These are phyloP conservation scores for Pythium rhizo-oryzae DNA, from an alignment of 352 stramenopile genomes.

Conservation along the genomic window DNA sequence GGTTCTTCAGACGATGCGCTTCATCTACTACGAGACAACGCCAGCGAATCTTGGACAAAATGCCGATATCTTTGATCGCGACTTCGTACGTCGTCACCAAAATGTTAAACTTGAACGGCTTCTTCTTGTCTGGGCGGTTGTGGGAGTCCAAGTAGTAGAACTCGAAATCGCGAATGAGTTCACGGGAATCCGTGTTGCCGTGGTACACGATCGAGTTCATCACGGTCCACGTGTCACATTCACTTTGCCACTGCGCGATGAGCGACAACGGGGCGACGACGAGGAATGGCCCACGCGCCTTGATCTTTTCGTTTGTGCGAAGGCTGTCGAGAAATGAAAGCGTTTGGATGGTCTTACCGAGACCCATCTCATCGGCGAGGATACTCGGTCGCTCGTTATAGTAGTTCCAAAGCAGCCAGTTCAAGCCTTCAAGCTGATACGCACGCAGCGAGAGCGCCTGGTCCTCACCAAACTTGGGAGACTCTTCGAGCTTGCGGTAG, in stretches of 20 bases:
- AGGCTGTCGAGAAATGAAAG: conserved; percentile 95
- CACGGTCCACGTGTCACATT: conserved; percentile 98
- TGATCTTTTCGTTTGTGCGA: conserved; percentile 87
- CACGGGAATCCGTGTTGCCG: conserved; percentile 92
- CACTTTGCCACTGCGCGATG: conserved; percentile 99
- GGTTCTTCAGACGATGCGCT: conserved; percentile 89
- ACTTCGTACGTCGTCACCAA: conserved; percentile 92
- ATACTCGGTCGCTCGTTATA: conserved; percentile 90
- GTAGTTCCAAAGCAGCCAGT: conserved; percentile 91
- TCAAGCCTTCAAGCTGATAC: conserved; percentile 89
- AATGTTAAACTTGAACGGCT: conserved; percentile 89
- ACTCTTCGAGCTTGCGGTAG: conserved; percentile 87
- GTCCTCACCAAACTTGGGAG: conserved; percentile 73
- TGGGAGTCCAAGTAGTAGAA: conserved; percentile 89
- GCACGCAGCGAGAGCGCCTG: conserved; percentile 69
- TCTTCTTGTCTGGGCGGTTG: conserved; percentile 78
- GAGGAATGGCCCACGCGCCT: conserved; percentile 95
- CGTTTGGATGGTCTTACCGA: conserved; percentile 94
- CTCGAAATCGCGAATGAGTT: conserved; percentile 96
- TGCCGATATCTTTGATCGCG: conserved; percentile 88
- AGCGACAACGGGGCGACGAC: conserved; percentile 98
- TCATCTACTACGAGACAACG: conserved; percentile 90
- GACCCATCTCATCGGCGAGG: conserved; percentile 90
- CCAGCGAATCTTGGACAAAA: conserved; percentile 96
- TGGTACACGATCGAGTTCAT: conserved; percentile 99